Evolutionary conservation across 768 basidiomycete species (phyloP).

Genomic region (Fistulinella prunicolor): DNA sequence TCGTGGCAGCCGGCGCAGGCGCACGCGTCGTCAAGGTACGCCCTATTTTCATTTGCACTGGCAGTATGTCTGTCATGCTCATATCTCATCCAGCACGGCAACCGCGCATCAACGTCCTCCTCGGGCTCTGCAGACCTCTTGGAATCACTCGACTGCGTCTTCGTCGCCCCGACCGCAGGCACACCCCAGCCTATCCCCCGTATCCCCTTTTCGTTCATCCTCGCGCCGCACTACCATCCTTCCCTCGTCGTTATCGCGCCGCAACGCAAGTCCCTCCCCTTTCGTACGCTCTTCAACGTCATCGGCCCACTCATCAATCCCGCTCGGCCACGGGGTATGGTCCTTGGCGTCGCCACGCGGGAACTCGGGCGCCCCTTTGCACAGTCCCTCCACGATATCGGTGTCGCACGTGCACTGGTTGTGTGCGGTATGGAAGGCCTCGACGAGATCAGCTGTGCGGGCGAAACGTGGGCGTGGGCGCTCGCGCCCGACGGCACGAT

Average conservation of each 20-base stretch:
- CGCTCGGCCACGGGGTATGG: constrained; percentile 79
- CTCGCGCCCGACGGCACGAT: constrained; percentile 63
- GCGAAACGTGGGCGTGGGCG: constrained; percentile 83
- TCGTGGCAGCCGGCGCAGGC: constrained; percentile 94
- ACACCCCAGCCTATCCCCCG: constrained; percentile 48
- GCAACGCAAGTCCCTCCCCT: constrained; percentile 81
- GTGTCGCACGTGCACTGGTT: constrained; percentile 81
- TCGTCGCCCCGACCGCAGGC: constrained; percentile 55
- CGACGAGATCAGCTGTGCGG: constrained; percentile 95
- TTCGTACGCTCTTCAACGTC: constrained; percentile 95
- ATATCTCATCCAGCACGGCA: constrained; percentile 69
- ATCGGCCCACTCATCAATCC: constrained; percentile 95
- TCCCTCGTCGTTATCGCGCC: constrained; percentile 78
- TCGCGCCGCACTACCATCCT: constrained; percentile 93
- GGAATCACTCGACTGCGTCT: constrained; percentile 75
- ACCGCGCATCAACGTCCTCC: constrained; percentile 85
- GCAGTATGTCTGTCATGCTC: neutral
- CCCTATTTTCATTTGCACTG: too few relatives aligned
- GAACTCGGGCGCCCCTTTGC: constrained; percentile 84
- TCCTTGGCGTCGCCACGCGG: constrained; percentile 83
- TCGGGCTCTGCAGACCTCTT: constrained; percentile 95
- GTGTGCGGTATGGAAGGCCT: constrained; percentile 91
- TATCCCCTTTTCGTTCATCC: constrained; percentile 87
- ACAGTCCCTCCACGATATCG: constrained; percentile 63
- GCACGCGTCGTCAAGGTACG: constrained; percentile 87